Evolutionary conservation across 1,284 basidiomycete species (phyloP), one percentile per base, ranked within the genome.

Genomic region (Marasmius tenuissimus): DNA sequence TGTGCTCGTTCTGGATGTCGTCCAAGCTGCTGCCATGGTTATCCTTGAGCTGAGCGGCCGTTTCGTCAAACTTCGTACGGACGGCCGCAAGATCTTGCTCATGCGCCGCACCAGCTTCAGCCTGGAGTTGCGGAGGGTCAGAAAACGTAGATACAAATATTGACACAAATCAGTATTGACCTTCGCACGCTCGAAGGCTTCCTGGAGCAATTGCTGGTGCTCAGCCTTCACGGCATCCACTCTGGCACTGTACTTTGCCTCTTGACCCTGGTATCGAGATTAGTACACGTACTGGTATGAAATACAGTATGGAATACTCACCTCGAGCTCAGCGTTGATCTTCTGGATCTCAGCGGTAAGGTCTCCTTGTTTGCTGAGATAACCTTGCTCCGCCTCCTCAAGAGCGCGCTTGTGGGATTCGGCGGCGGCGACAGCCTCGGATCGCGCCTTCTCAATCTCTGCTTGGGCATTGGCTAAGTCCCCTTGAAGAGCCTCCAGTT

Each of bases 111-210:
- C 83, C 83, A 18, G 91, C 92, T 70, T 92, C 89, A 40, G 78
- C 78, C 89, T 92, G 33, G 35, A 57, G 51, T 52, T 14, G 48
- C 59, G 55, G 70, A 64, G 34, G 59, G 35, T 34, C 12, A 12
- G 50, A 16, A 39, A 38, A 47, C 47, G 38, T 12, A 6, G 20
- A 22, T 51, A 48, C n/a, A 33, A 57, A 42, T 27, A 40, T 55
- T 18, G 54, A 11, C 53, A 70, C 75, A 62, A 27, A 27, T 27
- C 27, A 27, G 27, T 27, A 27, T 27, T 27, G 27, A 87, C 92
- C 84, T 92, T 93, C 14, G 92, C 92, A 57, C 82, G 84, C 65
- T 90, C 83, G 70, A 92, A 93, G 2, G 86, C 87, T 63, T 89
- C 84, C 67, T 87, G 76, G 27, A 93, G 74, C 34, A 86, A 77